These are phyloP conservation scores for Pezicula rhizophila DNA, from an alignment of 2,329 filamentous ascomycete species.

Conservation along the genomic window DNA sequence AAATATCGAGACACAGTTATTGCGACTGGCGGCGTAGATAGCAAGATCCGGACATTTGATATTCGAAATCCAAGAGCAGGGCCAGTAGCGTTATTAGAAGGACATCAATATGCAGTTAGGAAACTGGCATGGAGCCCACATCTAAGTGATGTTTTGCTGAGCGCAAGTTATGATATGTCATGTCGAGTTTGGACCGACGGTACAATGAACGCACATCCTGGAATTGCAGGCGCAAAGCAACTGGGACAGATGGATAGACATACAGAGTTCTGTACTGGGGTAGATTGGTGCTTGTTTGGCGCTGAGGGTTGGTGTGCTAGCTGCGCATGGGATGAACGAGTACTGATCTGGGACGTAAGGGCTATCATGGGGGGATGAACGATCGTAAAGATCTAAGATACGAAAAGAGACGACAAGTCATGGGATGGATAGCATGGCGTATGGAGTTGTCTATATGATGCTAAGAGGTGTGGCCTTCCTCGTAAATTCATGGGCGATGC, in stretches of 20 bases:
- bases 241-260: slow-evolving; percentile 78
- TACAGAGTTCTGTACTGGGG: slow-evolving; percentile 92
- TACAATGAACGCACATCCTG: slow-evolving; percentile 30
- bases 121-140: slow-evolving; percentile 90
- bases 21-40: slow-evolving; percentile 85
- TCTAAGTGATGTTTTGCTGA: slow-evolving; percentile 79
- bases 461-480: too few species aligned
- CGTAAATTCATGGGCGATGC: too few species aligned
- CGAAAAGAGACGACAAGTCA: too few species aligned
- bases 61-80: slow-evolving; percentile 70
- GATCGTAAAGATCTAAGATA: not conserved
- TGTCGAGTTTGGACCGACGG: slow-evolving; percentile 90
- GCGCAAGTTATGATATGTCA: slow-evolving; percentile 96
- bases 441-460: not conserved
- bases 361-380: slow-evolving; percentile 44
- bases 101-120: slow-evolving; percentile 87
- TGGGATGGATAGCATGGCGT: not conserved
- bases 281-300: slow-evolving; percentile 97
- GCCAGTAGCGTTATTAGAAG: slow-evolving; percentile 67
- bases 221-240: slow-evolving; percentile 21
- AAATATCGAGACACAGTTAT: slow-evolving; percentile 85
- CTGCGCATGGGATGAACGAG: slow-evolving; percentile 86
- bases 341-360: slow-evolving; percentile 88
- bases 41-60: slow-evolving; percentile 83
- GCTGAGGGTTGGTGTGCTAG: slow-evolving; percentile 93